Evolutionary conservation across 192 early-diverging fungal genomes (phyloP).

Genomic region (Backusella parvicylindrica): DNA sequence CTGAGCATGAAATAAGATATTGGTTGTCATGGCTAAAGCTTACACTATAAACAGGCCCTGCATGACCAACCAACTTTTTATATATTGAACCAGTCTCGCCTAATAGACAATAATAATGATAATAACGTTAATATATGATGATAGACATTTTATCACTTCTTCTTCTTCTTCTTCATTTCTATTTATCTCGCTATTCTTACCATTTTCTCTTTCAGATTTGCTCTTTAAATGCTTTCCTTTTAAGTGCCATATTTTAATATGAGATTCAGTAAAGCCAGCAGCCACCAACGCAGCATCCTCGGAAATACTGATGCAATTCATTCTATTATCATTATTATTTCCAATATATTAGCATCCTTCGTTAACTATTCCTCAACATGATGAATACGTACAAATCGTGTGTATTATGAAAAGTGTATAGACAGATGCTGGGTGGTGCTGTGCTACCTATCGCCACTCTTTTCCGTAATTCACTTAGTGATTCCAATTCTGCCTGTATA

Average conservation of each 20-base stretch:
- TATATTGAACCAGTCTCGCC: constrained; percentile 54
- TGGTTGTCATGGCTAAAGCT: constrained; percentile 84
- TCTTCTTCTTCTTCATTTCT: too few species aligned
- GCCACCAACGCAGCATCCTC: constrained; percentile 78
- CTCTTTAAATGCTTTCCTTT: constrained; percentile 68
- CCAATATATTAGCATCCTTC: neutral
- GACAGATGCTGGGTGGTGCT: constrained; percentile 84
- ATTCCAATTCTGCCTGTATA: constrained; percentile 74
- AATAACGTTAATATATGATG: neutral
- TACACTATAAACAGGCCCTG: constrained; percentile 86
- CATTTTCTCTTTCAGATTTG: neutral
- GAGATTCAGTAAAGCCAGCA: constrained; percentile 93
- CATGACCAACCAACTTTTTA: constrained; percentile 83
- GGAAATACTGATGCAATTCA: constrained; percentile 84
- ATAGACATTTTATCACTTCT: constrained; percentile 19
- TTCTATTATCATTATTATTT: constrained; percentile 27
- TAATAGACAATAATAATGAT: constrained; percentile 5
- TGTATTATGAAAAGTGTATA: constrained; percentile 96
- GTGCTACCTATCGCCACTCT: constrained; percentile 62
- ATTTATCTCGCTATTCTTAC: neutral
- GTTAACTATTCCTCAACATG: neutral
- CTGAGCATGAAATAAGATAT: constrained; percentile 85
- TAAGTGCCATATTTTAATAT: constrained; percentile 90
- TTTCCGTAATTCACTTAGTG: constrained; percentile 73
- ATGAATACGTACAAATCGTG: constrained; percentile 50